These are phyloP conservation scores for Pythium phragmiticola DNA, from an alignment of 352 stramenopile species.

Conservation along the genomic window DNA sequence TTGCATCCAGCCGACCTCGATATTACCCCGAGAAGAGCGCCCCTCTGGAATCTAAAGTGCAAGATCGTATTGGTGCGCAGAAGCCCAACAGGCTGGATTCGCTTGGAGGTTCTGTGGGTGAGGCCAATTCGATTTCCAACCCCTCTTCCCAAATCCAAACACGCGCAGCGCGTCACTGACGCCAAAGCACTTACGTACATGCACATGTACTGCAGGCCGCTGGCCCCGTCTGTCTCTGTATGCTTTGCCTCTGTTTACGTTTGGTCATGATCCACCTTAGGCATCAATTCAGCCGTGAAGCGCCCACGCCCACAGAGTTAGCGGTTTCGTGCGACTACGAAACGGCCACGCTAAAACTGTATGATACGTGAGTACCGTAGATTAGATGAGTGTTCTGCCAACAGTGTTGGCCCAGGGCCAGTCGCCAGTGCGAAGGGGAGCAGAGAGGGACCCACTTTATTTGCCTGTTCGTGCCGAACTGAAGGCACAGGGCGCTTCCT, in stretches of 20 bases:
- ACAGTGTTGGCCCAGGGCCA: neutral
- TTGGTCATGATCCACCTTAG: neutral
- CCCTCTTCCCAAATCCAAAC: neutral
- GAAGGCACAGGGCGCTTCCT: too few relatives aligned
- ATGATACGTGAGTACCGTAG: neutral
- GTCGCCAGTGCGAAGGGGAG: neutral
- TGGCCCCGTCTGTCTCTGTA: neutral
- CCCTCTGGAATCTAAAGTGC: too few relatives aligned
- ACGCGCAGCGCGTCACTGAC: conserved; percentile 1
- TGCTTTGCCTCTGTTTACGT: conserved; percentile 1
- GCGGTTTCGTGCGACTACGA: conserved; percentile 7
- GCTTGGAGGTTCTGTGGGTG: neutral
- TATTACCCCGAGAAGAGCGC: too few relatives aligned
- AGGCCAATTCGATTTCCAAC: conserved; percentile 2
- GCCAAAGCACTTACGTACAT: too few relatives aligned
- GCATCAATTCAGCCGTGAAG: neutral
- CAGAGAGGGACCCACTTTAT: neutral
- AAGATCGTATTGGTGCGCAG: too few relatives aligned
- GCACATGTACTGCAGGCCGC: too few relatives aligned
- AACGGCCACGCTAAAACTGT: conserved; percentile 1
- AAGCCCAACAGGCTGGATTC: neutral
- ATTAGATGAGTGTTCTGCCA: neutral
- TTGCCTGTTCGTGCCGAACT: too few relatives aligned
- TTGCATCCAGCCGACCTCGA: too few relatives aligned
- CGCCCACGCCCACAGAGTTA: neutral